These are phyloP conservation scores for Osmanthus fragrans DNA, from an alignment of 257 asterid species.

Conservation along the genomic window DNA sequence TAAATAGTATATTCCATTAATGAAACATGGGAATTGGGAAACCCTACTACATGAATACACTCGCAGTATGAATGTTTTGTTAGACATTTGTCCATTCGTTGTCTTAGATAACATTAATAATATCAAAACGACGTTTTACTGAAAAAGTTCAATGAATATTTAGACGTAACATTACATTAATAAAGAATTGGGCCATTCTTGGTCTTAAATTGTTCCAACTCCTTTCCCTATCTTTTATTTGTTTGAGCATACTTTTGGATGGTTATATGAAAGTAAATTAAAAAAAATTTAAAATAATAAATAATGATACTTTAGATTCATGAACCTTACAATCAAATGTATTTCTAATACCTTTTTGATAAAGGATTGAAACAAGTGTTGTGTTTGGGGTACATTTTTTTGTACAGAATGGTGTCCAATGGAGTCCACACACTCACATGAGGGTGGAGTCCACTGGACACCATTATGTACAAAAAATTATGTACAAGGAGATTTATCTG, in stretches of 20 bases:
- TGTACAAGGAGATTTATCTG: too few relatives aligned
- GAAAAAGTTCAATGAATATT: not conserved
- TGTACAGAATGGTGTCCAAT: too few relatives aligned
- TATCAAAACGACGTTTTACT: not conserved
- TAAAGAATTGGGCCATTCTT: not conserved
- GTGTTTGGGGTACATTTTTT: too few relatives aligned
- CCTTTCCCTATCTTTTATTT: not conserved
- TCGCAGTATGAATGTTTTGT: not conserved
- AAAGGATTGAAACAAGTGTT: not conserved
- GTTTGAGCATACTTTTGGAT: not conserved
- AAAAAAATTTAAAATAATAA: not conserved
- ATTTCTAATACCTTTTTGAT: not conserved
- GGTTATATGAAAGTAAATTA: slow-evolving; percentile 14
- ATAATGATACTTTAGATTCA: not conserved
- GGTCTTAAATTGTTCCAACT: not conserved
- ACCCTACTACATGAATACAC: not conserved
- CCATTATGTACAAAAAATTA: too few relatives aligned
- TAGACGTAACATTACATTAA: not conserved
- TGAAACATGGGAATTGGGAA: not conserved
- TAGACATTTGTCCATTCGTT: not conserved
- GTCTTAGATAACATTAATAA: not conserved
- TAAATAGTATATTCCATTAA: not conserved
- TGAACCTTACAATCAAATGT: not conserved
- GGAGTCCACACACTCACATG: too few relatives aligned
- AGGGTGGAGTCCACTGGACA: too few relatives aligned